These are phyloP conservation scores for Collybia sordida DNA, from an alignment of 768 basidiomycete genomes.

Conservation along the genomic window DNA sequence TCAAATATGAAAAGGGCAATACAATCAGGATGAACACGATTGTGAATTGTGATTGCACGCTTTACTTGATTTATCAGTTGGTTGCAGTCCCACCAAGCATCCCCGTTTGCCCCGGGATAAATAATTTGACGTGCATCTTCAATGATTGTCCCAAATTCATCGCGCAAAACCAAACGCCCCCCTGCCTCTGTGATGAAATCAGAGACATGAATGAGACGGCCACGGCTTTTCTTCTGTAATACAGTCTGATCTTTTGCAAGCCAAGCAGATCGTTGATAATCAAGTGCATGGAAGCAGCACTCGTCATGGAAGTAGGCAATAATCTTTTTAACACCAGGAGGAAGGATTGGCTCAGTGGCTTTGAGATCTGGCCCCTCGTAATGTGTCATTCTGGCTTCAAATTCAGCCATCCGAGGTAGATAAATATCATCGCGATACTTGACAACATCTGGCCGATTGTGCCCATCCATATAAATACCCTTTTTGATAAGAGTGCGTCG, in stretches of 20 bases:
- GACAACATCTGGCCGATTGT: neutral
- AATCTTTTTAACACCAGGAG: neutral
- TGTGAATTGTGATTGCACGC: conserved; percentile 33
- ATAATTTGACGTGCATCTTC: conserved; percentile 35
- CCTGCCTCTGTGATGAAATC: neutral
- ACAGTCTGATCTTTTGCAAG: conserved; percentile 1
- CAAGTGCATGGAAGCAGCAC: neutral
- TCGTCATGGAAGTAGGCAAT: conserved; percentile 2
- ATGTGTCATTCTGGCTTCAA: conserved; percentile 15
- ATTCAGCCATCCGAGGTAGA: conserved; percentile 12
- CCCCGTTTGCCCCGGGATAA: conserved; percentile 32
- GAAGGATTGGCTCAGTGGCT: neutral
- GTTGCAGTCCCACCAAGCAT: conserved; percentile 37
- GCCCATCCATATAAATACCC: neutral
- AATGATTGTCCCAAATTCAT: conserved; percentile 14
- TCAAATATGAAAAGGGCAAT: conserved; percentile 30
- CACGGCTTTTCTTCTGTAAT: conserved; percentile 17
- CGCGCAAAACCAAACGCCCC: conserved; percentile 6
- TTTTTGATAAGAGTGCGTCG: neutral
- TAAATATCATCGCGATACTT: conserved; percentile 14
- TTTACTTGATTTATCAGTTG: conserved; percentile 33
- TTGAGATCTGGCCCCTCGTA: conserved; percentile 1
- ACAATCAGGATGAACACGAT: conserved; percentile 29
- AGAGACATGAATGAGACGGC: conserved; percentile 28
- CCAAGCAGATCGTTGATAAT: neutral